These are phyloP conservation scores for Asterophora lycoperdoides DNA, from an alignment of 768 basidiomycete genomes.

Conservation along the genomic window DNA sequence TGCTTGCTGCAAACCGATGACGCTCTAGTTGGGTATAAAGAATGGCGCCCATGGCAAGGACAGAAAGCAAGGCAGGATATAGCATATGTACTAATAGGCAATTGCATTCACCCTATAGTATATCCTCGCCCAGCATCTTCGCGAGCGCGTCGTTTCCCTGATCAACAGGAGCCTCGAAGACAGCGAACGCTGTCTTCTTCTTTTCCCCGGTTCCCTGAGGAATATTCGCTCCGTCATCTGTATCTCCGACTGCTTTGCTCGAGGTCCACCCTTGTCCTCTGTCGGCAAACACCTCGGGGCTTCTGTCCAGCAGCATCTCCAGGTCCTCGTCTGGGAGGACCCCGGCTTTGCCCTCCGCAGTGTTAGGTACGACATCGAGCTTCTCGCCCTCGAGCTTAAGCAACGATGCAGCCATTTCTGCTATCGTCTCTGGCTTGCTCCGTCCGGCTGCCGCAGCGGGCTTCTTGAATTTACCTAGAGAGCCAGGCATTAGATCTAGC, in stretches of 20 bases:
- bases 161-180: constrained; percentile 64
- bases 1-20: no score
- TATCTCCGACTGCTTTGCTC: constrained; percentile 10
- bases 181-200: constrained; percentile 66
- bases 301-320: constrained; percentile 74
- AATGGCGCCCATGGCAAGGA: no score
- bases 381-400: constrained; percentile 83
- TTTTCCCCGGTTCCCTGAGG: constrained; percentile 12
- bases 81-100: background rate
- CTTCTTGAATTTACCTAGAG: constrained; percentile 75
- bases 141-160: constrained; percentile 67
- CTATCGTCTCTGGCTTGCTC: constrained; percentile 60
- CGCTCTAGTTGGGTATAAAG: no score
- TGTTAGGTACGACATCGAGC: constrained; percentile 79
- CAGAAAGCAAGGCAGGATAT: no score
- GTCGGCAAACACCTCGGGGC: constrained; percentile 65
- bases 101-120: constrained; percentile 7
- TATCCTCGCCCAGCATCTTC: constrained; percentile 56
- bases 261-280: constrained; percentile 71
- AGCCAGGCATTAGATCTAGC: no score
- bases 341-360: constrained; percentile 60
- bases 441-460: constrained; percentile 49
- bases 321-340: constrained; percentile 83
- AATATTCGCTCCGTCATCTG: constrained; percentile 1
- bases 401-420: constrained; percentile 76